phyloP scores from a whole-genome alignment of 768 basidiomycete genomes.

The Asterophora parasitica region DNA sequence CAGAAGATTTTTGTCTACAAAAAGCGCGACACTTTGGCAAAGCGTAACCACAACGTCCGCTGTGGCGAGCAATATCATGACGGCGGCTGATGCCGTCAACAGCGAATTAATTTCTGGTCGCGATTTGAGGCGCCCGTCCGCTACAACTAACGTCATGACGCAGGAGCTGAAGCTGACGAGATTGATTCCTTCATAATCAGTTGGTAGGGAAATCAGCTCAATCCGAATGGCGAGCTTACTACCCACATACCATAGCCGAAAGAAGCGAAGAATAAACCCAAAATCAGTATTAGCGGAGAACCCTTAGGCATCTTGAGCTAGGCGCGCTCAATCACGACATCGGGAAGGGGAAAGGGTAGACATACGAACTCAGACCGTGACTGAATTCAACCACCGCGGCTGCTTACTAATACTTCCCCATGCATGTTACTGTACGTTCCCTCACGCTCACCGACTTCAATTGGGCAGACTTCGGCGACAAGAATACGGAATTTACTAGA shows the following conservation, averaged over 20 bases:
- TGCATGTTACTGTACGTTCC: too few relatives aligned
- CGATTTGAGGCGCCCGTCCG: background rate
- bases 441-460: too few relatives aligned
- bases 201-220: too few relatives aligned
- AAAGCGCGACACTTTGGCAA: background rate
- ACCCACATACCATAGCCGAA: background rate
- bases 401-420: too few relatives aligned
- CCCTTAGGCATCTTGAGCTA: background rate
- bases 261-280: background rate
- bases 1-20: background rate
- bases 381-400: too few relatives aligned
- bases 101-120: background rate
- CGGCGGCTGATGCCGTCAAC: background rate
- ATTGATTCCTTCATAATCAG: slow-evolving; percentile 1
- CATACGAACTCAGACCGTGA: too few relatives aligned
- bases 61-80: background rate
- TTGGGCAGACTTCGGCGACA: too few relatives aligned
- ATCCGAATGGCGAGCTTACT: too few relatives aligned
- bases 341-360: too few relatives aligned
- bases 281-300: background rate
- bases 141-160: background rate
- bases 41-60: background rate
- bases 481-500: too few relatives aligned
- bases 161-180: background rate
- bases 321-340: too few relatives aligned